phyloP scores from a whole-genome alignment of 2,329 filamentous ascomycete species.

The Onygenales sp. region DNA sequence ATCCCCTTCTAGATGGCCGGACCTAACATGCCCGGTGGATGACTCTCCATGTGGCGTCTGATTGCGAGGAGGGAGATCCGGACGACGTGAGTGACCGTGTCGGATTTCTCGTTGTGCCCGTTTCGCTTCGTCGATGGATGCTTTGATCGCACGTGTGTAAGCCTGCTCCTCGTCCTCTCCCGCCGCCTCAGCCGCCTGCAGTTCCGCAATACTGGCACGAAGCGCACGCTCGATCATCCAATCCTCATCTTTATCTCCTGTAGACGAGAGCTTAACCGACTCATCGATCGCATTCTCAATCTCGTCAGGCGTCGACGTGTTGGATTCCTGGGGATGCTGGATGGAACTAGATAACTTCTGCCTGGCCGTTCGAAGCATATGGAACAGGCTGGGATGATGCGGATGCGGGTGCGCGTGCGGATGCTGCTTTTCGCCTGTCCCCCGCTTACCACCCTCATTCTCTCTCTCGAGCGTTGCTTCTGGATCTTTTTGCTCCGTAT shows the following conservation, averaged over 20 bases:
- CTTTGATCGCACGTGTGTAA: constrained; percentile 41
- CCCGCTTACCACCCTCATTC: background rate
- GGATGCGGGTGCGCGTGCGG: background rate
- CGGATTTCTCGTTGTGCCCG: constrained; percentile 14
- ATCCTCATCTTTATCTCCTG: constrained; percentile 61
- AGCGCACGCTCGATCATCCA: constrained; percentile 63
- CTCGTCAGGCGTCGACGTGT: constrained; percentile 33
- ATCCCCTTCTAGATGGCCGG: constrained; percentile 2
- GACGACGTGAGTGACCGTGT: background rate
- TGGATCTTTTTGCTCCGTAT: constrained; percentile 7
- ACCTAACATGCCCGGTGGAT: background rate
- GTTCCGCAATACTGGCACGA: constrained; percentile 57
- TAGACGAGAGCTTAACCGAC: constrained; percentile 61
- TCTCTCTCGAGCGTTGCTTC: background rate
- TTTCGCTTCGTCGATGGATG: constrained; percentile 38
- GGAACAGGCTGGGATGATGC: background rate
- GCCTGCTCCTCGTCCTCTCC: constrained; percentile 35
- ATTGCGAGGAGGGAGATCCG: background rate
- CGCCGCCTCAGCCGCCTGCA: constrained; percentile 31
- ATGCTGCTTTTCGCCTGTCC: background rate
- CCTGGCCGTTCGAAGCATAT: background rate
- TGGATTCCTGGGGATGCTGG: background rate
- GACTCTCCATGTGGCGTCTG: background rate
- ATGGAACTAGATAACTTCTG: background rate
- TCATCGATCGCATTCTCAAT: constrained; percentile 63